phyloP scores from a whole-genome alignment of 306 rosid genomes.

The Prunus mongolica region DNA sequence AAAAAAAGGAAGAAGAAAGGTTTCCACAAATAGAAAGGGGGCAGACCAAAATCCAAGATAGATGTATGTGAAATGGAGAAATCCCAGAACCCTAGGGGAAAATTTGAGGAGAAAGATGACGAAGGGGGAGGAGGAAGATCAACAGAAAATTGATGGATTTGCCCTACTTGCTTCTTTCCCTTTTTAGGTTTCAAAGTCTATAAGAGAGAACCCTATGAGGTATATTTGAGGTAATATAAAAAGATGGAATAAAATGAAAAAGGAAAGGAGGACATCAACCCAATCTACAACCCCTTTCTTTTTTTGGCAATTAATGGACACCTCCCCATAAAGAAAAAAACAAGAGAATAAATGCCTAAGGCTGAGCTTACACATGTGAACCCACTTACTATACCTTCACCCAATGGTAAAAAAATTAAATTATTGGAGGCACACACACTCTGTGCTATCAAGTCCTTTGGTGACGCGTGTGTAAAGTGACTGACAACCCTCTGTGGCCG shows the following conservation, averaged over 20 bases:
- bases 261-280: constrained; percentile 31
- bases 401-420: background rate
- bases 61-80: background rate
- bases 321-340: constrained; percentile 48
- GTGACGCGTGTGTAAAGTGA: constrained; percentile 30
- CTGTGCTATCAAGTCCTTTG: constrained; percentile 1
- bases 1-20: background rate
- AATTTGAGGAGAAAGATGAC: background rate
- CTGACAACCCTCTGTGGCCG: constrained; percentile 56
- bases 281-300: constrained; percentile 53
- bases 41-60: background rate
- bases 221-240: background rate
- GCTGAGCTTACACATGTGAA: constrained; percentile 31
- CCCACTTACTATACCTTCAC: background rate
- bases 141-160: constrained; percentile 12
- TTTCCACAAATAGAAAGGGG: constrained; percentile 32
- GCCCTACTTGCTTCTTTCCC: background rate
- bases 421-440: constrained; percentile 10
- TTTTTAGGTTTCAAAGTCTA: constrained; percentile 1
- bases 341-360: constrained; percentile 38
- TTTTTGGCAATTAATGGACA: constrained; percentile 44
- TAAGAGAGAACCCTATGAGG: constrained; percentile 20
- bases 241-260: background rate
- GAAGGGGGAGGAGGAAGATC: background rate
- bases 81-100: constrained; percentile 30